phyloP scores from a whole-genome alignment of 2,329 filamentous ascomycete species.

The Zasmidium cellare region DNA sequence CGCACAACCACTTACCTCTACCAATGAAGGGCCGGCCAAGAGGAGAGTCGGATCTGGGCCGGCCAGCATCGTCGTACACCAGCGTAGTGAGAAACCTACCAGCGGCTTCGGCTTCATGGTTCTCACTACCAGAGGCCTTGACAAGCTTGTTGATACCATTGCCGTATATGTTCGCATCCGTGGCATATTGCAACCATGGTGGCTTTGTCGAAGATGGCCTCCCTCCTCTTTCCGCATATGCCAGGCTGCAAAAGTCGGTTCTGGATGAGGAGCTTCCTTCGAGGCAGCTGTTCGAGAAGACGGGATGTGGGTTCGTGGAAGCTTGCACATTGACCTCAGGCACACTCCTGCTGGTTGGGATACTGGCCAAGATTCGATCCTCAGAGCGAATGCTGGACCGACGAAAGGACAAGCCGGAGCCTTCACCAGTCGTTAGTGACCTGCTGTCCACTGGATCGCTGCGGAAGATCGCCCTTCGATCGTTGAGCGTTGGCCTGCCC shows the following conservation, averaged over 20 bases:
- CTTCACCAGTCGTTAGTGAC: slow-evolving; percentile 9
- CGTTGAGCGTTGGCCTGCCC: slow-evolving; percentile 43
- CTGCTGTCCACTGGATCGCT: slow-evolving; percentile 16
- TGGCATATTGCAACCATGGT: slow-evolving; percentile 42
- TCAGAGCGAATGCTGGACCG: slow-evolving; percentile 31
- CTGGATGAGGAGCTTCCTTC: slow-evolving; percentile 18
- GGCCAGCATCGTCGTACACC: slow-evolving; percentile 30
- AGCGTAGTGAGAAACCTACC: slow-evolving; percentile 20
- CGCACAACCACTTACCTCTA: slow-evolving; percentile 7
- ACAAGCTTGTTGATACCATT: slow-evolving; percentile 53
- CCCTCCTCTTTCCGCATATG: slow-evolving; percentile 33
- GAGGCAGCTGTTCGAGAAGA: slow-evolving; percentile 9
- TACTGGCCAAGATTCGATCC: slow-evolving; percentile 37
- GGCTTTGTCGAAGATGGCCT: slow-evolving; percentile 24
- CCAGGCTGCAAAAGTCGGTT: slow-evolving; percentile 29
- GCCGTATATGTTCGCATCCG: slow-evolving; percentile 49
- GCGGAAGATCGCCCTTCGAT: slow-evolving; percentile 22
- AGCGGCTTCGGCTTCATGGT: slow-evolving; percentile 26
- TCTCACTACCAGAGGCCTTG: slow-evolving; percentile 47
- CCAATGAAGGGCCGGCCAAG: slow-evolving; percentile 40
- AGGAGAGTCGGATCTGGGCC: slow-evolving; percentile 48
- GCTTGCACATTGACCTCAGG: slow-evolving; percentile 48
- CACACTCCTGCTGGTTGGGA: slow-evolving; percentile 47
- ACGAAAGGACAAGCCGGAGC: slow-evolving; percentile 29
- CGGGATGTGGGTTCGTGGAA: slow-evolving; percentile 38